Base-by-base conservation (phyloP, 768 basidiomycete genomes). In the Russula sp. region DNA sequence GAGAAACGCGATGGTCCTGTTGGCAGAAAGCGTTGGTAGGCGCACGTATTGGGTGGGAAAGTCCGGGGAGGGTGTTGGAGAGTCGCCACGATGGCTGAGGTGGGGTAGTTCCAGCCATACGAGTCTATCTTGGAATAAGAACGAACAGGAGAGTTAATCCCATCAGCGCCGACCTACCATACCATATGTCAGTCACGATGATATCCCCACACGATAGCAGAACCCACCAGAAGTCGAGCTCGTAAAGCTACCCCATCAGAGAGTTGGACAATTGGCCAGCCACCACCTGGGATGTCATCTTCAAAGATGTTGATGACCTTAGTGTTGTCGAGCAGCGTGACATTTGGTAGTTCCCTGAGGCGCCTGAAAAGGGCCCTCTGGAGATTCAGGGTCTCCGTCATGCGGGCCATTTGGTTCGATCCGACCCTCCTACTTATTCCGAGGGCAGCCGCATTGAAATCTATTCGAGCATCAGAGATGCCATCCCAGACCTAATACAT, bases 1-100 rank as follows among this genome's bases (percentile, higher is more conserved):
- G 24, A 98, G 82, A 78, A 97, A 98, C 0, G 95, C 95, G 49
- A 98, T 88, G 96, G 96, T 0, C 97, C 96, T 5, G 94, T 94
- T 2, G 94, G 90, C 22, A 98, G 83, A 79, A 98, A 98, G 24
- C 95, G 82, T 74, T 98, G 97, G 75, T 90, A 98, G 0, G 93
- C 95, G 0, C 87, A 91, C 7, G 83, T 85, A 70, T 92, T 92
- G 11, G 83, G 83, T 10, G 76, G 76, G 34, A 82, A 76, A 14
- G 81, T 79, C 24, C 87, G 82, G 1, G 91, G 84, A 20, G 81
- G 75, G 73, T 98, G 92, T 51, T 79, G 74, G 69, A 99, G 81
- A 0, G 93, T 97, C 4, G 92, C 92, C 40, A 99, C 97, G 48
- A 98, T 82, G 9, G 89, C 94, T 70, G 91, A 89, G 0, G 90